Percentiles rank a stretch among this genome's conserved stretches.
phyloP scores from a whole-genome alignment of 306 rosid genomes.

The Gillenia trifoliata region DNA sequence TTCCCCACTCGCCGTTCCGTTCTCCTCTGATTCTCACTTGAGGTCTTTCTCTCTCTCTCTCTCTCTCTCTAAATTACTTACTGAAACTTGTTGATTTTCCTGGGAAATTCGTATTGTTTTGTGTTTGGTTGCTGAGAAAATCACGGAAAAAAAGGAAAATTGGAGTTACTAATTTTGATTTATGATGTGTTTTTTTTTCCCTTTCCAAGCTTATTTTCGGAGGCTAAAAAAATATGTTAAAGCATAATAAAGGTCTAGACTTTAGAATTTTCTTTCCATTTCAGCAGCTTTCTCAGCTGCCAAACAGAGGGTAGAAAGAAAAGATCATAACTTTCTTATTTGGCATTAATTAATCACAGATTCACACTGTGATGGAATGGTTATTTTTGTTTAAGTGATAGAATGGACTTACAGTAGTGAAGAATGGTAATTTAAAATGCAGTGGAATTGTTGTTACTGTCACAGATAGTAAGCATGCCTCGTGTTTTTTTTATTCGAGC shows the following conservation, averaged over 20 bases:
- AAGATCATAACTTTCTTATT: neutral
- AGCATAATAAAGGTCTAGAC: neutral
- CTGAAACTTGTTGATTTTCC: neutral
- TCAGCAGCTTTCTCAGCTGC: neutral
- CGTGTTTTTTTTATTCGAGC: neutral
- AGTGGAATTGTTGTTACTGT: neutral
- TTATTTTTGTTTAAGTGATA: neutral
- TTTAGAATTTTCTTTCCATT: neutral
- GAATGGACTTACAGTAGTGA: neutral
- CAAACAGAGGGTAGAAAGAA: neutral
- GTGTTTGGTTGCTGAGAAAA: conserved; percentile 10
- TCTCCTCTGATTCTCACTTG: conserved; percentile 26
- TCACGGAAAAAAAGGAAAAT: neutral
- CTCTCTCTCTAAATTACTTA: neutral
- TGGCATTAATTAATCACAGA: neutral
- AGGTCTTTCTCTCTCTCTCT: conserved; percentile 14
- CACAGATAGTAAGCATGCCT: neutral
- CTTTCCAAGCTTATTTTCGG: neutral
- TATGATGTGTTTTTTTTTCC: neutral
- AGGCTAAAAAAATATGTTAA: neutral
- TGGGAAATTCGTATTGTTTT: neutral
- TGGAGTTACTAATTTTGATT: too few relatives aligned
- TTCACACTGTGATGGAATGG: neutral
- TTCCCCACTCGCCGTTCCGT: conserved; percentile 28
- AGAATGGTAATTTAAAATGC: neutral